A percentile compares a stretch with the other conserved stretches of the same genome.
phyloP scores from a whole-genome alignment of 345 rosid species.

The Lepidium aucheri region DNA sequence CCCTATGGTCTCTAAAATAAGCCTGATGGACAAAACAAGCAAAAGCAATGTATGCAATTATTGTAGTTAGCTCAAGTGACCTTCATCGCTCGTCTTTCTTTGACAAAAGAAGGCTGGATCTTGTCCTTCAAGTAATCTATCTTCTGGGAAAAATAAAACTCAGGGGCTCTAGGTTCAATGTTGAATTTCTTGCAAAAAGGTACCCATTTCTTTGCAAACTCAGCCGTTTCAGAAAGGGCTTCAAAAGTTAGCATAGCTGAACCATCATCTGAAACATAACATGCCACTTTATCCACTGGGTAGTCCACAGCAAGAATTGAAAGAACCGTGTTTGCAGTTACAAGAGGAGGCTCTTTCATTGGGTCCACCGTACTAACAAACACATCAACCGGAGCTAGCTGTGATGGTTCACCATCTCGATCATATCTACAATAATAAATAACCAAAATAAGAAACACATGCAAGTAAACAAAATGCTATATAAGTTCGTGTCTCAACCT shows the following conservation, averaged over 20 bases:
- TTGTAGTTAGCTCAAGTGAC: conserved; percentile 25
- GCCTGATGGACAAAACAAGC: not conserved
- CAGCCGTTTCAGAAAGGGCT: conserved; percentile 93
- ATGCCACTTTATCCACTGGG: conserved; percentile 95
- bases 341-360: conserved; percentile 89
- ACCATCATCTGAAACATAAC: conserved; percentile 98
- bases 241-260: conserved; percentile 97
- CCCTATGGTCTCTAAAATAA: not conserved
- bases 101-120: conserved; percentile 93
- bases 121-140: conserved; percentile 97
- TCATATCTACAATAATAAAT: conserved; percentile 52
- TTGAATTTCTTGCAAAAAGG: conserved; percentile 94
- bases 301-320: conserved; percentile 95
- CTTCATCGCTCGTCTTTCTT: conserved; percentile 96
- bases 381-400: conserved; percentile 79
- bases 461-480: not conserved
- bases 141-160: conserved; percentile 92
- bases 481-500: not conserved
- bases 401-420: conserved; percentile 96
- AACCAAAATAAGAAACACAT: not conserved
- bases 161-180: conserved; percentile 97
- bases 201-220: conserved; percentile 97
- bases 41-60: not conserved
- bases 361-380: conserved; percentile 99
- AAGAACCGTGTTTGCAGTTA: conserved; percentile 93